Base-by-base conservation (phyloP, 140 eudicot species). In the Bidens hawaiensis region DNA sequence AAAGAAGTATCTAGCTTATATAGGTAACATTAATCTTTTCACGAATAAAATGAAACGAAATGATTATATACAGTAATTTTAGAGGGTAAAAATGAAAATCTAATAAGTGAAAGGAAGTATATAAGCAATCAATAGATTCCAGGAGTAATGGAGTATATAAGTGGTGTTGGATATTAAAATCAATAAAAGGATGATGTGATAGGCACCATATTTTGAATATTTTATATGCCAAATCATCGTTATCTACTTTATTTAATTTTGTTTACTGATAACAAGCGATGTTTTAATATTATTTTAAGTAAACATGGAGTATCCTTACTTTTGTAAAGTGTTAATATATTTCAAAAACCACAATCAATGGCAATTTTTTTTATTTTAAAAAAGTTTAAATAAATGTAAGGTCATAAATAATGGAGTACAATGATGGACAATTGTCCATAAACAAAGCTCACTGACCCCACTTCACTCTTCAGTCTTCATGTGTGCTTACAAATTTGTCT, bases 71-170 rank as follows among this genome's bases (percentile, higher is more conserved):
- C 15, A 27, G 7, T 27, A 54, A 14, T 14, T 53, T 16, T 5
- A 7, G 18, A n/a, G 61, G 61, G n/a, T n/a, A n/a, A n/a, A n/a
- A n/a, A n/a, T 6, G 1, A 8, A 62, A 24, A 25, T 22, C n/a
- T n/a, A n/a, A 66, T 66, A 66, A 24, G 72, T 15, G 51, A 15
- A 10, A 1, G n/a, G 52, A 40, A 55, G 41, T 47, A 24, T 69
- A 46, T 70, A 70, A 70, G 69, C 54, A 70, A 11, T 8, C 62
- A 60, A 16, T 23, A 49, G 69, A 59, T 59, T 69, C 69, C 63
- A 50, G 41, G 24, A 53, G 43, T 60, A n/a, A n/a, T n/a, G n/a
- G n/a, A n/a, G n/a, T n/a, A n/a, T n/a, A 60, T 60, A 70, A 70
- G 69, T 27, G 31, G 54, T 6, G 31, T 24, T 16, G 54, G 31